Conservation (phyloP, 2,329 filamentous ascomycete species). For the Colletotrichum acutatum region DNA sequence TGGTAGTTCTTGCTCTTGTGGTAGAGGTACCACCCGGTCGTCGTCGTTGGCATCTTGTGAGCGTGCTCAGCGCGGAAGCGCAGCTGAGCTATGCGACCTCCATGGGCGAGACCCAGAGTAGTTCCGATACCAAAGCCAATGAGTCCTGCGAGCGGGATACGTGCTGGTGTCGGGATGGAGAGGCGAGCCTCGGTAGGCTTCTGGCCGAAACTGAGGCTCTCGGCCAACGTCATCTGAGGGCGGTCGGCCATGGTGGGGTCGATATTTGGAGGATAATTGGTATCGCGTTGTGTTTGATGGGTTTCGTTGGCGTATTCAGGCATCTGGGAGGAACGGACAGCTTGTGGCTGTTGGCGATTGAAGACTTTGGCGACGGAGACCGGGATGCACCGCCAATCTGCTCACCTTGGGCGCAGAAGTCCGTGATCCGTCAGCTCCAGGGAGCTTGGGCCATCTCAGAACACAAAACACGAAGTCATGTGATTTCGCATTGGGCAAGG, state of each 20-base stretch:
- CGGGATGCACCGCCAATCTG: neutral
- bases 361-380: neutral
- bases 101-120: slow-evolving; percentile 76
- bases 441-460: slow-evolving; percentile 23
- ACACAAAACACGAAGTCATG: slow-evolving; percentile 37
- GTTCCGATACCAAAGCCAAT: slow-evolving; percentile 77
- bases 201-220: slow-evolving; percentile 44
- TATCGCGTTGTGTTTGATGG: neutral
- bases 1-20: slow-evolving; percentile 98
- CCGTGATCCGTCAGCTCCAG: neutral
- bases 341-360: neutral
- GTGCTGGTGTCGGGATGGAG: slow-evolving; percentile 72
- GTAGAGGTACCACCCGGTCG: slow-evolving; percentile 96
- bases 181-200: slow-evolving; percentile 55
- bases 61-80: slow-evolving; percentile 96
- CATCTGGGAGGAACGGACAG: neutral
- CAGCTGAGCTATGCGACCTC: slow-evolving; percentile 78
- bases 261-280: neutral
- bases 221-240: slow-evolving; percentile 15
- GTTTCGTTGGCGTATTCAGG: neutral
- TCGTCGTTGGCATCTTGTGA: slow-evolving; percentile 86
- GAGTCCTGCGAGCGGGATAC: slow-evolving; percentile 72
- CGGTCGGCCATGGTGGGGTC: slow-evolving; percentile 20
- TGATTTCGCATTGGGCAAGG: slow-evolving; percentile 40
- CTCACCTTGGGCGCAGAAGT: neutral